phyloP scores from a whole-genome alignment of 2,329 filamentous ascomycete genomes.

The Aspergillus flavus region DNA sequence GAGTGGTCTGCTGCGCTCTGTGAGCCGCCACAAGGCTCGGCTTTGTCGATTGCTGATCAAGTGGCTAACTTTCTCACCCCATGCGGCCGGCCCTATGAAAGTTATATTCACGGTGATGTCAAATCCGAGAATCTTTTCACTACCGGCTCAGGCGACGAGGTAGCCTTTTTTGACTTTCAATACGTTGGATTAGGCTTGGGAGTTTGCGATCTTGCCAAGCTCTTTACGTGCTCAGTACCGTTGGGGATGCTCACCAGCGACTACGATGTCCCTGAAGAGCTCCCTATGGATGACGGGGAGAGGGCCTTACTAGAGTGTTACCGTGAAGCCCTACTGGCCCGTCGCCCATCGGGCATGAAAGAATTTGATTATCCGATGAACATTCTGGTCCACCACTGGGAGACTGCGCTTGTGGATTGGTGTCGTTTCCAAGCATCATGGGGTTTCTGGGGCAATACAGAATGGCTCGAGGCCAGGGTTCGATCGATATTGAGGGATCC shows the following conservation, averaged over 20 bases:
- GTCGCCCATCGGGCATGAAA: conserved; percentile 44
- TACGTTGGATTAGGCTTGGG: conserved; percentile 67
- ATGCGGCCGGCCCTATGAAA: conserved; percentile 50
- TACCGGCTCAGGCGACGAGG: conserved; percentile 49
- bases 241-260: conserved; percentile 51
- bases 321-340: conserved; percentile 16
- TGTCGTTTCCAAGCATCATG: conserved; percentile 63
- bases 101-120: conserved; percentile 68
- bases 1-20: conserved; percentile 62
- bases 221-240: conserved; percentile 68
- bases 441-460: conserved; percentile 64
- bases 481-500: conserved; percentile 52
- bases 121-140: conserved; percentile 71
- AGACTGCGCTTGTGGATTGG: conserved; percentile 70
- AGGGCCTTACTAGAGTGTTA: conserved; percentile 56
- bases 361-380: conserved; percentile 48
- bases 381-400: conserved; percentile 62
- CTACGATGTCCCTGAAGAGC: conserved; percentile 35
- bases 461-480: conserved; percentile 60
- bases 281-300: conserved; percentile 58
- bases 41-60: conserved; percentile 50
- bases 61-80: conserved; percentile 56
- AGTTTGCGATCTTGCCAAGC: conserved; percentile 67
- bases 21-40: conserved; percentile 20
- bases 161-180: conserved; percentile 71